Evolutionary conservation across 306 rosid species (phyloP), one percentile per base, ranked within the genome.

Genomic region (Pterocarpus macrocarpus): DNA sequence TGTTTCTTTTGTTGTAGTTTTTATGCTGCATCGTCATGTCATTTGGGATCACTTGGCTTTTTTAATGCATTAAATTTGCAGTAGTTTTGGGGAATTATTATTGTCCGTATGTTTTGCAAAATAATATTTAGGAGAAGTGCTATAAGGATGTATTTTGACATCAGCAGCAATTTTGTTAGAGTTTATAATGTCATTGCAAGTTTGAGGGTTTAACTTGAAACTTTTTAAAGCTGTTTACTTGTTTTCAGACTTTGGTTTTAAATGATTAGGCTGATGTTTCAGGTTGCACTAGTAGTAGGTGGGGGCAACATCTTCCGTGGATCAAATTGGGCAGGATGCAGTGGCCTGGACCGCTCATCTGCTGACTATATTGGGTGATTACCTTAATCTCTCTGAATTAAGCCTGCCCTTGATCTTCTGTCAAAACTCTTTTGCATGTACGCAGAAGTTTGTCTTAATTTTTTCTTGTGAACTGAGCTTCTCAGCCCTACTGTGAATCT

Each of bases 281-380:
- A 95, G 99, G 99, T 95, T 81, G 97, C 99, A 33, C 86, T 95
- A 22, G 98, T 95, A 28, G 98, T 95, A 61, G 99, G 99, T 53
- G 98, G 99, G 69, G 99, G 97, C 3, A 95, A 95, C 82, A 95
- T 95, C 70, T 95, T 95, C 78, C 98, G 99, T 65, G 99, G 98
- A 80, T 86, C 99, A 14, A 85, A 96, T 67, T 88, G 95, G 97
- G 94, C 94, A 2, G 99, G 99, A 87, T 41, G 90, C 83, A 84
- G 98, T 47, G 97, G 98, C 75, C 94, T 95, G 35, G 99, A 93
- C 39, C 99, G 97, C 73, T 93, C 99, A 41, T 95, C 99, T 22
- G 99, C 98, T 77, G 98, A 95, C 87, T 90, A 91, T 81, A 95
- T 95, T 28, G 98, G 98, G 99, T 95, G 89, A 79, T 78, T 81